phyloP scores from a whole-genome alignment of 306 rosid species.

The Benincasa hispida region DNA sequence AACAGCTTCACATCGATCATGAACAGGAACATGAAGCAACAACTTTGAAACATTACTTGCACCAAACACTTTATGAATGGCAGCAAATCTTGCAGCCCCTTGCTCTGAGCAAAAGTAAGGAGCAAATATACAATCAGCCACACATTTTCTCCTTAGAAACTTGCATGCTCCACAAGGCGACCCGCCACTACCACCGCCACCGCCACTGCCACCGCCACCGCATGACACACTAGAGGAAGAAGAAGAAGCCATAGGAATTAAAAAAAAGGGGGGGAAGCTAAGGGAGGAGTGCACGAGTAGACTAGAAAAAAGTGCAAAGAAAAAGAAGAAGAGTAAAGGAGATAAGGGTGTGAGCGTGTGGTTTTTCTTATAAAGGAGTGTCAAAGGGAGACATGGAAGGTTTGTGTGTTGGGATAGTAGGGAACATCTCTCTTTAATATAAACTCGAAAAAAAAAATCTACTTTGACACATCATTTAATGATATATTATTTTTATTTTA shows the following conservation, averaged over 20 bases:
- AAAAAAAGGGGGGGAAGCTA: not conserved
- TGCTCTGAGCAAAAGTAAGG: conserved; percentile 88
- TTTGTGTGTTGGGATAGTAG: conserved; percentile 43
- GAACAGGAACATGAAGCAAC: conserved; percentile 63
- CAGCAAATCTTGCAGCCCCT: conserved; percentile 86
- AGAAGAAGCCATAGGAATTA: not conserved
- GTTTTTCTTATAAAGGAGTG: conserved; percentile 21
- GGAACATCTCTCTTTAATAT: conserved; percentile 32
- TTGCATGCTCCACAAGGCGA: conserved; percentile 99
- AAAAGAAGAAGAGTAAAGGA: not conserved
- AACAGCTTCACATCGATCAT: conserved; percentile 86
- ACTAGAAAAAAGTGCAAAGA: conserved; percentile 59
- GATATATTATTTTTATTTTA: no score
- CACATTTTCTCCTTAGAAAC: conserved; percentile 81
- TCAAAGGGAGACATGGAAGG: conserved; percentile 53
- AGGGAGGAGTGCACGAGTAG: conserved; percentile 50
- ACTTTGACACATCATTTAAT: no score
- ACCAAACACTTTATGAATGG: conserved; percentile 91
- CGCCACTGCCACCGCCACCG: not conserved
- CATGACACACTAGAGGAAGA: not conserved
- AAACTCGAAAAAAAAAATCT: no score
- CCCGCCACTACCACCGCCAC: conserved; percentile 8
- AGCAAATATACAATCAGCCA: conserved; percentile 76
- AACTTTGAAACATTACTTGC: conserved; percentile 90
- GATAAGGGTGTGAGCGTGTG: conserved; percentile 30